These are phyloP conservation scores for Tulasnella sp. DNA, from an alignment of 768 basidiomycete species.

Conservation along the genomic window DNA sequence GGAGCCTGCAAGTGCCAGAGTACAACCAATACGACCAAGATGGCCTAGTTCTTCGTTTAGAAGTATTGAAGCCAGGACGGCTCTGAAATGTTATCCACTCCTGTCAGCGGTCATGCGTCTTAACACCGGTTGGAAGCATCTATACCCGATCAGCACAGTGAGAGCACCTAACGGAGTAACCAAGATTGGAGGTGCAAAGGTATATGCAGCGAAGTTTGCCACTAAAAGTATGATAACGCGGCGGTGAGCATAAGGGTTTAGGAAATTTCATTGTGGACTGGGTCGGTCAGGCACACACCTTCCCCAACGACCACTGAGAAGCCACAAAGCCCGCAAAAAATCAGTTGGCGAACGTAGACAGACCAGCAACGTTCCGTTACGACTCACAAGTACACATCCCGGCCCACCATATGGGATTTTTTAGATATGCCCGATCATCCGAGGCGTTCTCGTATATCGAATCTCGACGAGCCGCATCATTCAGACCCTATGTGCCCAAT, in stretches of 20 bases:
- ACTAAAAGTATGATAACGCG: conserved; percentile 35
- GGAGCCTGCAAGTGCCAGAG: conserved; percentile 79
- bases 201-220: conserved; percentile 85
- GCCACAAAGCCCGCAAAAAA: conserved; percentile 16
- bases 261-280: background rate
- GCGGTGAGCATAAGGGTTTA: background rate
- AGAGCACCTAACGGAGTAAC: conserved; percentile 98
- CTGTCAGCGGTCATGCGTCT: conserved; percentile 21
- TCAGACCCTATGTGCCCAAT: conserved; percentile 66
- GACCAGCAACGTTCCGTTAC: background rate
- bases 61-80: conserved; percentile 88
- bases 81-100: conserved; percentile 49
- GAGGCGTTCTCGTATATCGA: conserved; percentile 57
- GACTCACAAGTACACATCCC: conserved; percentile 84
- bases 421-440: conserved; percentile 80
- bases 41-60: conserved; percentile 92
- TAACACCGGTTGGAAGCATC: conserved; percentile 23
- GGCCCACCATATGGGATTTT: conserved; percentile 95
- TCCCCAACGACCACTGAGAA: conserved; percentile 84
- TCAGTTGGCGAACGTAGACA: background rate
- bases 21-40: conserved; percentile 82
- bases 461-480: conserved; percentile 67
- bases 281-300: conserved; percentile 47
- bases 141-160: conserved; percentile 92
- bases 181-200: conserved; percentile 94